Evolutionary conservation across 2,329 filamentous ascomycete genomes (phyloP).

Genomic region (Colletotrichum salicis): DNA sequence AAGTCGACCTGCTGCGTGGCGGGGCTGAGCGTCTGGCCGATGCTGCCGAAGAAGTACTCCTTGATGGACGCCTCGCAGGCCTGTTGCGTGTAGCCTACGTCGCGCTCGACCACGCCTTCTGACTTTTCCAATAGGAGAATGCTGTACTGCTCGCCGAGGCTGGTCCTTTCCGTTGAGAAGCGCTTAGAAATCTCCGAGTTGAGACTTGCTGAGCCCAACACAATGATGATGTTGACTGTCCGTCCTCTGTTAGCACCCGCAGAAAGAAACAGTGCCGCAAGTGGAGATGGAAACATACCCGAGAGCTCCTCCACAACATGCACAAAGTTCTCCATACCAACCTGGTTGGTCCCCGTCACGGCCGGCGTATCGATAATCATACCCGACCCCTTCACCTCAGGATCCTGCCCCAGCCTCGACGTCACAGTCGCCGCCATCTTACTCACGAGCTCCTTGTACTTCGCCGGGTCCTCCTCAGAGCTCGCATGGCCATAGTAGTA

Average conservation of each 20-base stretch:
- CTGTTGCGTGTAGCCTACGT: constrained; percentile 78
- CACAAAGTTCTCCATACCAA: constrained; percentile 79
- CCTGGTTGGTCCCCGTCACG: constrained; percentile 71
- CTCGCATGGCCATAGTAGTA: constrained; percentile 85
- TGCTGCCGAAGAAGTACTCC: constrained; percentile 93
- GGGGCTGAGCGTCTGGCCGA: constrained; percentile 81
- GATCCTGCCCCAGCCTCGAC: constrained; percentile 80
- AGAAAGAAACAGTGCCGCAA: neutral
- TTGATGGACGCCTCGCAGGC: constrained; percentile 81
- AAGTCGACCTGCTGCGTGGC: constrained; percentile 88
- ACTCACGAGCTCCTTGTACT: constrained; percentile 80
- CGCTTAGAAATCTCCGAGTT: constrained; percentile 78
- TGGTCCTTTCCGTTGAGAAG: constrained; percentile 68
- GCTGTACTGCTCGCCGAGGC: constrained; percentile 73
- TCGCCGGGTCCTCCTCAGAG: constrained; percentile 75
- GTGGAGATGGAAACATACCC: constrained; percentile 43
- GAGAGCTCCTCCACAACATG: constrained; percentile 75
- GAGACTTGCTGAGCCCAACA: constrained; percentile 82
- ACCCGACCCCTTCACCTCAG: constrained; percentile 75
- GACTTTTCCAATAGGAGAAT: constrained; percentile 86
- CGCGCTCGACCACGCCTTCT: constrained; percentile 83
- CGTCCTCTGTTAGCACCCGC: constrained; percentile 56
- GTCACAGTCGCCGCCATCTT: constrained; percentile 82
- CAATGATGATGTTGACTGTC: constrained; percentile 81
- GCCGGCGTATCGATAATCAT: constrained; percentile 88